phyloP scores from a whole-genome alignment of 2,329 filamentous ascomycete genomes.

The Colletotrichum truncatum region DNA sequence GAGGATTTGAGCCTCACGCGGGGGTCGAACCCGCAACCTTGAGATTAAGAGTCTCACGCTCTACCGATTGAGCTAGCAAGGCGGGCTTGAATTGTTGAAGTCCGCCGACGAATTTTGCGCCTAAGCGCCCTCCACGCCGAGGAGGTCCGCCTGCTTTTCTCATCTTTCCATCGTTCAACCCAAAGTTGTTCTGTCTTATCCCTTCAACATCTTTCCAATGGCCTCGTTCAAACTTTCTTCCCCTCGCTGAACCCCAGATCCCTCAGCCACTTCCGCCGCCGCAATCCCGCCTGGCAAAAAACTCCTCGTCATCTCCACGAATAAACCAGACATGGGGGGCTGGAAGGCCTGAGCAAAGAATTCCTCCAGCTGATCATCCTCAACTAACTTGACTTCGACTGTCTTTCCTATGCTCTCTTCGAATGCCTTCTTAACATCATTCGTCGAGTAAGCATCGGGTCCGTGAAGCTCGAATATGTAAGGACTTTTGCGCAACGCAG shows the following conservation, averaged over 20 bases:
- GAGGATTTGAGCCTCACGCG: slow-evolving; percentile 35
- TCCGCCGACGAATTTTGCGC: too few relatives aligned
- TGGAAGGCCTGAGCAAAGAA: slow-evolving; percentile 37
- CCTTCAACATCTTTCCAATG: background rate
- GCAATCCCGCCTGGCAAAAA: slow-evolving; percentile 37
- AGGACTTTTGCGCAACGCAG: slow-evolving; percentile 20
- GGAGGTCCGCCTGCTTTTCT: background rate
- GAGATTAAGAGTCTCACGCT: slow-evolving; percentile 74
- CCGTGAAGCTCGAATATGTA: slow-evolving; percentile 38
- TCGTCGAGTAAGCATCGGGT: slow-evolving; percentile 37
- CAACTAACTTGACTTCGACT: slow-evolving; percentile 34
- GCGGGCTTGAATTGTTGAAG: too few relatives aligned
- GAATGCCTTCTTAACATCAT: slow-evolving; percentile 38
- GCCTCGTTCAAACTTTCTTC: background rate
- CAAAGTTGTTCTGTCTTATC: background rate
- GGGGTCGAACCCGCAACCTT: slow-evolving; percentile 36
- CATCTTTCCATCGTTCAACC: background rate
- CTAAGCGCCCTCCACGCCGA: too few relatives aligned
- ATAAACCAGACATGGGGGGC: slow-evolving; percentile 15
- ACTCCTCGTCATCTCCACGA: slow-evolving; percentile 29
- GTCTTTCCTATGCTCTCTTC: slow-evolving; percentile 38
- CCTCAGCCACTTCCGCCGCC: slow-evolving; percentile 23
- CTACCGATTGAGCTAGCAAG: slow-evolving; percentile 78
- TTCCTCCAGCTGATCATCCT: slow-evolving; percentile 33
- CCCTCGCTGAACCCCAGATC: background rate